Evolutionary conservation across 345 rosid genomes (phyloP), one percentile per base, ranked within the genome.

Genomic region (Salix udensis): DNA sequence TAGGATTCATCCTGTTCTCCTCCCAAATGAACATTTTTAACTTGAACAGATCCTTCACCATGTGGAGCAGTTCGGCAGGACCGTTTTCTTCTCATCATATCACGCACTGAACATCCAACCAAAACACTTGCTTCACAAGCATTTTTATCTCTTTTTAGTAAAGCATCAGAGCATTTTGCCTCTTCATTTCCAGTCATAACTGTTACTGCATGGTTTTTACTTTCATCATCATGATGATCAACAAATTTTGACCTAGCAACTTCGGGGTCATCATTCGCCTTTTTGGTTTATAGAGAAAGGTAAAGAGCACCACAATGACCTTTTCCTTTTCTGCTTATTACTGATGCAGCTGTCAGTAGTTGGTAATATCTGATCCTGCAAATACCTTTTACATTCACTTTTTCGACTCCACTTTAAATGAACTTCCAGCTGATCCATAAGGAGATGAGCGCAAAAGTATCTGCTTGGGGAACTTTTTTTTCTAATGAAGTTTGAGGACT

Each of bases 31-130:
- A 77, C 78, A 58, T 78, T 88, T 69, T 84, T 82, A 40, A 70
- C 76, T 64, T 84, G 79, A 77, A 60, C 28, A 79, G 80, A 77
- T 6, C 76, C 87, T 80, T 72, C 75, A 76, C 74, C 90, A 74
- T 79, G 78, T 28, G 86, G 75, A 31, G 85, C 85, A 76, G 80
- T 81, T 61, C 74, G 88, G 82, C 77, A 69, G 80, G 78, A 64
- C 67, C 98, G 88, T 82, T 90, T 93, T 82, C 78, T 88, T 73
- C 98, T 88, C 98, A 93, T 95, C 90, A 95, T 82, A 78, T 93
- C 98, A 70, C 98, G 89, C 46, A 91, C 76, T 24, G 94, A 91
- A 85, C 88, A 84, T 76, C 84, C 89, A 74, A 66, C 85, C 81
- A 83, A 80, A 37, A 79, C 9, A 60, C 76, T 78, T 61, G 74